These are phyloP conservation scores for Citropsis articulata DNA, from an alignment of 345 rosid species.

Conservation along the genomic window DNA sequence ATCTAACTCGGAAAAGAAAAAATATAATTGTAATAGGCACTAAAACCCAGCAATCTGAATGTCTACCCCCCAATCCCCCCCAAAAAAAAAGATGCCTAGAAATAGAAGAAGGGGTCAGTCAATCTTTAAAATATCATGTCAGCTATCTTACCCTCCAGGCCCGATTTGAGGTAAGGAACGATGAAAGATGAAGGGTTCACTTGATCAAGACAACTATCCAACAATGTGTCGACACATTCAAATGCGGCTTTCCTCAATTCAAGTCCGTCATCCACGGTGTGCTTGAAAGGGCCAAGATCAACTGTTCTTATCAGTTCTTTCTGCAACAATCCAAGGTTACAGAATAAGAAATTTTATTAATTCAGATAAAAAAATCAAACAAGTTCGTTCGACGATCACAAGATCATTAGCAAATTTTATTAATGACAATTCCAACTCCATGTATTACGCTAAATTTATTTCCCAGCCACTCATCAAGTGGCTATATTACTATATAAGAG, in stretches of 20 bases:
- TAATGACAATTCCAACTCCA: not conserved
- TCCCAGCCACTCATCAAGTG: not conserved
- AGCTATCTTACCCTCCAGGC: conserved; percentile 67
- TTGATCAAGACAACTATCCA: conserved; percentile 96
- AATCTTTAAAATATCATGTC: not conserved
- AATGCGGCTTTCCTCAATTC: conserved; percentile 98
- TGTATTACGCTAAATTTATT: not conserved
- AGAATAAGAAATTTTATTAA: conserved; percentile 1
- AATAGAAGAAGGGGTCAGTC: not conserved
- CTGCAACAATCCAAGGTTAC: conserved; percentile 45
- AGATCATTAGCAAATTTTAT: not conserved
- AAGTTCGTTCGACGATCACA: not conserved
- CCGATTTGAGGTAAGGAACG: conserved; percentile 90
- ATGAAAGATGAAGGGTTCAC: conserved; percentile 95
- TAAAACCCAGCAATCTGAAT: not conserved
- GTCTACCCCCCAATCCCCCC: too few species aligned
- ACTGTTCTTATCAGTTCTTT: conserved; percentile 92
- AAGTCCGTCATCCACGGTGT: conserved; percentile 92
- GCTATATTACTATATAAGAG: not conserved
- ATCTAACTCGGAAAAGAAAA: not conserved
- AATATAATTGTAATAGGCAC: not conserved
- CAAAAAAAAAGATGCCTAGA: not conserved
- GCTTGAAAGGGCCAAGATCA: conserved; percentile 99
- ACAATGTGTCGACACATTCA: conserved; percentile 89
- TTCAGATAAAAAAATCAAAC: not conserved